Base-by-base conservation (phyloP, 2,329 filamentous ascomycete genomes). In the Blumeriella jaapii region DNA sequence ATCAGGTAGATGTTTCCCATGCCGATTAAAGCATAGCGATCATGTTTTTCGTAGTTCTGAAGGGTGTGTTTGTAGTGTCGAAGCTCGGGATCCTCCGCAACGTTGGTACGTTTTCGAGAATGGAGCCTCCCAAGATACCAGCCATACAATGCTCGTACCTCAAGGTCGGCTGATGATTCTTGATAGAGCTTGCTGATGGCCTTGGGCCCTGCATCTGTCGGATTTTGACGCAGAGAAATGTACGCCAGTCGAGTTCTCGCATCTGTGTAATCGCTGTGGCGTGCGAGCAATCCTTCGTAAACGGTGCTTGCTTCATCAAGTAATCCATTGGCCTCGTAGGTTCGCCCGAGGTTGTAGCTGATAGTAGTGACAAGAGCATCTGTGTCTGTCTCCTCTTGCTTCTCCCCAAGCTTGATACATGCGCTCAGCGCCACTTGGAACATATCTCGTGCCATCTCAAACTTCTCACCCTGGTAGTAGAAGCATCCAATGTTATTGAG, bases 401-500 rank as follows among this genome's bases (percentile, higher is more conserved):
- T 79, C 50, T 85, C 78, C 29, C 77, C 75, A 42, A 85, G 78
- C 49, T 82, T 81, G 49, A 93, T 77, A 54, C 87, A 95, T 11
- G 89, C 84, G 44, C 80, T 81, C 35, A 98, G 63, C 0, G 87
- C 91, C n/a, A 82, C 78, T 57, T 98, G 84, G 55, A 96, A 98
- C 61, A 93, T 71, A 32, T 89, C 79, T 46, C 83, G 79, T 14
- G 91, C 87, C 42, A 75, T 67, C 13, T 80, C 74, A 44, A 82
- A 78, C 54, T 85, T 86, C 50, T 93, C 86, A 2, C 77, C 71
- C 55, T 94, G 86, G 48, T 85, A 95, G 48, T 93, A 76, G 61
- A 96, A 96, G 59, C 87, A 95, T 4, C 84, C 91, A 55, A 96
- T 93, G 56, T 98, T 98, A 66, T 96, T 98, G 27, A 98, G 69